Base-by-base conservation (phyloP, 2,329 filamentous ascomycete genomes). In the Neofusicoccum cordaticola region DNA sequence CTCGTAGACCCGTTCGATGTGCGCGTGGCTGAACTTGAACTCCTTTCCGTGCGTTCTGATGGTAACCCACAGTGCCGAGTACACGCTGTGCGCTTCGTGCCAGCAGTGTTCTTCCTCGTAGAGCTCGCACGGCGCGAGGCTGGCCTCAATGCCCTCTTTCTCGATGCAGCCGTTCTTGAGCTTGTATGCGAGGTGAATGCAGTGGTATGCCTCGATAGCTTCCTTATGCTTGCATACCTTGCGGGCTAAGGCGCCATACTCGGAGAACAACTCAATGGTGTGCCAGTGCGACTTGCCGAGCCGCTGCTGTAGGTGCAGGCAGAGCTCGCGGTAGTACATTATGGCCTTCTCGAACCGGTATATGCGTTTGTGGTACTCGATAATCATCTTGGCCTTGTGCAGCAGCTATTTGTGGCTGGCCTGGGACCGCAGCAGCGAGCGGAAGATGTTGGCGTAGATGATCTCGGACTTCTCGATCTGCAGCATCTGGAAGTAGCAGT, bases 71-170 rank as follows among this genome's bases (percentile, higher is more conserved):
- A 31, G 27, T 7, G 27, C 27, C 27, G 27, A 31, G 27, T 31
- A 31, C 27, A 31, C 27, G 27, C 7, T 31, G 27, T 31, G 27
- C 27, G 27, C 27, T 31, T 31, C 27, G 27, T 31, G 27, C 27
- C 27, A 31, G 27, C 27, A 31, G 27, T 31, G 27, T 31, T 31
- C 27, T 31, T 31, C 27, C 27, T 31, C 27, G 67, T 83, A 84
- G 52, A 83, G 74, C 13, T 73, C 72, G 35, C 80, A 74, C 3
- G 85, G 76, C 15, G 78, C 75, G 11, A 81, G 67, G 0, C 81
- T 79, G 3, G 83, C 83, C 53, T 80, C 72, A 22, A 84, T 78
- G 0, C 80, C 82, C 17, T 80, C 78, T 0, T 75, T 72, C 7
- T 80, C 65, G 9, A 70, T 64, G 42, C 68, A 70, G 22, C 69